Conservation (phyloP, 352 stramenopile genomes). For the Phytophthora rubi region DNA sequence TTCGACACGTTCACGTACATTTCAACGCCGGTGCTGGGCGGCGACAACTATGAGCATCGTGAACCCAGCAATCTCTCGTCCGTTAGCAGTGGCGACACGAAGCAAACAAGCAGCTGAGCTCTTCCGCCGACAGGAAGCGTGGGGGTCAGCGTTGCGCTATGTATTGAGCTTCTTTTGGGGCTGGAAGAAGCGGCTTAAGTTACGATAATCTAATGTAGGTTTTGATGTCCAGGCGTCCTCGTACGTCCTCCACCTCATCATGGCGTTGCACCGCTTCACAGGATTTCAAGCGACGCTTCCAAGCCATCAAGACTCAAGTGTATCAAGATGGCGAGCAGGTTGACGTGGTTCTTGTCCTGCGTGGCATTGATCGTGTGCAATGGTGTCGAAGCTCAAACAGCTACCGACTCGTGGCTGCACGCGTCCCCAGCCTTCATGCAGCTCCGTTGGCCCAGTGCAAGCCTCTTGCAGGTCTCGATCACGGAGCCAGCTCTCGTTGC, state of each 20-base stretch:
- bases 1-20: constrained; percentile 61
- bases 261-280: constrained; percentile 8
- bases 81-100: constrained; percentile 26
- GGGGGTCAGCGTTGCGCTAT: constrained; percentile 24
- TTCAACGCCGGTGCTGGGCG: constrained; percentile 55
- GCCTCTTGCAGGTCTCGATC: constrained; percentile 38
- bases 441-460: constrained; percentile 39
- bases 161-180: constrained; percentile 21
- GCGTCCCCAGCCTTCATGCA: constrained; percentile 27
- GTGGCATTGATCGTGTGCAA: constrained; percentile 11
- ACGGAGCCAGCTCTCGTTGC: constrained; percentile 31
- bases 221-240: constrained; percentile 18
- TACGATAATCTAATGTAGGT: constrained; percentile 36
- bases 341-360: constrained; percentile 14
- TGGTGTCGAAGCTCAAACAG: background rate
- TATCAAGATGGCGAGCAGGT: constrained; percentile 10
- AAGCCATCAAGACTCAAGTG: background rate
- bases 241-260: background rate
- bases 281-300: constrained; percentile 21
- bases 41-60: constrained; percentile 37
- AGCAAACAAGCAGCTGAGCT: constrained; percentile 26
- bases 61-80: constrained; percentile 37
- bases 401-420: constrained; percentile 19
- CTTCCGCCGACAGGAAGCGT: constrained; percentile 13
- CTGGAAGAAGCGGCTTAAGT: constrained; percentile 25